Percentiles rank a stretch among this genome's conserved stretches.
Evolutionary conservation across 108 stramenopile genomes (phyloP).

Genomic region (Halocafeteria seosinensis): DNA sequence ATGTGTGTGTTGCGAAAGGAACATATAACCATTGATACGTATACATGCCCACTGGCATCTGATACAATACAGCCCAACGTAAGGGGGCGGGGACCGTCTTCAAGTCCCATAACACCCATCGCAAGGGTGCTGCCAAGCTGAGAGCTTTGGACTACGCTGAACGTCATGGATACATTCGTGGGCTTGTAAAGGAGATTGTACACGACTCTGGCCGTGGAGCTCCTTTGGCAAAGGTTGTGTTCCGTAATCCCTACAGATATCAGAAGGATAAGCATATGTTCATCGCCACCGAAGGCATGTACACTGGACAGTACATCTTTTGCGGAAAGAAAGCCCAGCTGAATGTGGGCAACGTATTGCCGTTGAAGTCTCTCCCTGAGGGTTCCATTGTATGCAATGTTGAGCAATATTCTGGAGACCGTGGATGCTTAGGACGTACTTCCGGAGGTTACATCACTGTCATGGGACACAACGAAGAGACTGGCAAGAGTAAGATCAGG

Average conservation of each 20-base stretch:
- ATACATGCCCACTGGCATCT: no score
- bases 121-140: conserved; percentile 95
- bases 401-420: conserved; percentile 79
- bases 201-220: conserved; percentile 97
- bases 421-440: conserved; percentile 79
- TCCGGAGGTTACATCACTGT: conserved; percentile 93
- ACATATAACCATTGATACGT: no score
- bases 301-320: conserved; percentile 97
- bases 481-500: conserved; percentile 90
- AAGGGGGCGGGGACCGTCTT: conserved; percentile 93
- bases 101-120: conserved; percentile 78
- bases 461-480: conserved; percentile 93
- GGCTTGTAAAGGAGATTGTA: conserved; percentile 91
- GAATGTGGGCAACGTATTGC: conserved; percentile 85
- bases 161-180: conserved; percentile 84
- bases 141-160: conserved; percentile 88
- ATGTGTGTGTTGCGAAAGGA: no score
- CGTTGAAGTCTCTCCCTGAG: conserved; percentile 76
- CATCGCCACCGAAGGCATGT: conserved; percentile 92
- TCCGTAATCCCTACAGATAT: conserved; percentile 91
- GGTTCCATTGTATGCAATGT: conserved; percentile 97
- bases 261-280: conserved; percentile 79
- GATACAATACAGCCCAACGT: conserved; percentile 25
- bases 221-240: conserved; percentile 88
- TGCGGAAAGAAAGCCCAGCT: conserved; percentile 78